Percentiles rank a stretch among this genome's conserved stretches.
Evolutionary conservation across 305 asterid species (phyloP).

Genomic region (Petunia hybrid): DNA sequence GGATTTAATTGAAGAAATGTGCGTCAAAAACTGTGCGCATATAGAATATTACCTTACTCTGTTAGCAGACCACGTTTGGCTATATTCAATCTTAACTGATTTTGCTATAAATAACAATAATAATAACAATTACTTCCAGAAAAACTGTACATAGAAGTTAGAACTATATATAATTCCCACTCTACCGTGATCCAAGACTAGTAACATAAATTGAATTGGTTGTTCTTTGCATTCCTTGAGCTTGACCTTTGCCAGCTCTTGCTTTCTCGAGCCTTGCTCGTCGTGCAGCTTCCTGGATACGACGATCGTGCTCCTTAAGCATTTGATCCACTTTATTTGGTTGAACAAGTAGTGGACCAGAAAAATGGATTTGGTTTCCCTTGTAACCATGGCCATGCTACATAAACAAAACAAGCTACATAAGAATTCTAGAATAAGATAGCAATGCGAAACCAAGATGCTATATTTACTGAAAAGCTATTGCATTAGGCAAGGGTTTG

Average conservation of each 20-base stretch:
- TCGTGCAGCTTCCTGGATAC: constrained; percentile 82
- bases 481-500: neutral
- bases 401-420: neutral
- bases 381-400: constrained; percentile 59
- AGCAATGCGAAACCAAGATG: neutral
- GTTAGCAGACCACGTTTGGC: neutral
- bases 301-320: constrained; percentile 90
- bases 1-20: neutral
- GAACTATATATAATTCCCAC: neutral
- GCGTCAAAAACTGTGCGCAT: neutral
- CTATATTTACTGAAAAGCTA: neutral
- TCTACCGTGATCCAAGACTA: constrained; percentile 39
- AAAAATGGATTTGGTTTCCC: constrained; percentile 64
- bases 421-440: neutral
- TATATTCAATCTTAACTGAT: constrained; percentile 14
- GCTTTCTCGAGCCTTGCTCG: constrained; percentile 67
- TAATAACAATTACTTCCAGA: neutral
- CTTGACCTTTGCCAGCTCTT: constrained; percentile 52
- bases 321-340: constrained; percentile 78
- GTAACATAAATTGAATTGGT: constrained; percentile 41
- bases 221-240: constrained; percentile 45
- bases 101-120: constrained; percentile 19
- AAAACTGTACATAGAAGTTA: constrained; percentile 14
- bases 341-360: constrained; percentile 79
- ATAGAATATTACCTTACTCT: neutral